phyloP scores from a whole-genome alignment of 2,329 filamentous ascomycete species.

The Sarocladium oryzae region DNA sequence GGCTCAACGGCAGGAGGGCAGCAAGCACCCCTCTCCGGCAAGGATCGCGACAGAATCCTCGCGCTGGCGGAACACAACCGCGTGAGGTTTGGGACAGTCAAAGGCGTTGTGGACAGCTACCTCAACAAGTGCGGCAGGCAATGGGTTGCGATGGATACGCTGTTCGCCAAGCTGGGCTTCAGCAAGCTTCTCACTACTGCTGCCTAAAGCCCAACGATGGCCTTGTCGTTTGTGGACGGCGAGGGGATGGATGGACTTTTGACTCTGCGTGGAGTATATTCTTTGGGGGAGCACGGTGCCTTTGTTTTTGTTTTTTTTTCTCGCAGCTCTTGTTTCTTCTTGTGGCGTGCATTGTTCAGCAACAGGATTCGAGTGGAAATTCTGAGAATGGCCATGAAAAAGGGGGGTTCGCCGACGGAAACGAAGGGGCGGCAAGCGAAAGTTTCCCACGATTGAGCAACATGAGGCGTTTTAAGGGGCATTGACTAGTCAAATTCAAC shows the following conservation, averaged over 20 bases:
- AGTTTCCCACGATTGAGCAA: not conserved
- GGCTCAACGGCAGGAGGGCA: constrained; percentile 23
- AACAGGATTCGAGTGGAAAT: not conserved
- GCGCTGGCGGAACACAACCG: constrained; percentile 79
- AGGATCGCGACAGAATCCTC: constrained; percentile 58
- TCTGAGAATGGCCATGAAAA: too few relatives aligned
- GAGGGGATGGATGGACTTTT: not conserved
- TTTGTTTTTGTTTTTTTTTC: not conserved
- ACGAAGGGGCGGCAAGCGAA: too few relatives aligned
- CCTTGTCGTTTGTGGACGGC: too few relatives aligned
- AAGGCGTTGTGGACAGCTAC: constrained; percentile 73
- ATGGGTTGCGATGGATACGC: constrained; percentile 88
- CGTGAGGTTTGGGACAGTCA: constrained; percentile 67
- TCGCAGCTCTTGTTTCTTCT: not conserved
- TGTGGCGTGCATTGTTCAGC: not conserved
- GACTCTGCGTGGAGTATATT: not conserved
- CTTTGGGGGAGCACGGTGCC: not conserved
- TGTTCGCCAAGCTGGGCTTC: constrained; percentile 67
- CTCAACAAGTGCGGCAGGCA: constrained; percentile 83
- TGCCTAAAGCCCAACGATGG: too few relatives aligned
- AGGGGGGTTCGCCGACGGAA: too few relatives aligned
- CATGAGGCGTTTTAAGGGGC: not conserved
- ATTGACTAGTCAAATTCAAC: not conserved
- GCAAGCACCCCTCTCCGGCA: constrained; percentile 30
- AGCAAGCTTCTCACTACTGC: constrained; percentile 22